phyloP scores from a whole-genome alignment of 2,329 filamentous ascomycete genomes.

The Fusarium fujikuroi region DNA sequence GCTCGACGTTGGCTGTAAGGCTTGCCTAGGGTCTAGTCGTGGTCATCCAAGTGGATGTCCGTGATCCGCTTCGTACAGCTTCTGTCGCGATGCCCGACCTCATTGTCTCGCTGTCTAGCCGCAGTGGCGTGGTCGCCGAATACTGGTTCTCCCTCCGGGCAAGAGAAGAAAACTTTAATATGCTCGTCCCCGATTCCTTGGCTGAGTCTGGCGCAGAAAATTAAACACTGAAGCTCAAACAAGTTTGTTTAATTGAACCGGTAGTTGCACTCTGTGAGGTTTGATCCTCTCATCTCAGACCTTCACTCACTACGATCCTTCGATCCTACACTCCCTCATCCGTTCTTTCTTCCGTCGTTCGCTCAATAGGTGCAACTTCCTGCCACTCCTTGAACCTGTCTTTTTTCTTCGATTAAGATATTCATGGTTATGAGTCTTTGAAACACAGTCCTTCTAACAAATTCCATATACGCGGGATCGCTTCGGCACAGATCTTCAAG shows the following conservation, averaged over 20 bases:
- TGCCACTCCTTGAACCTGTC: constrained; percentile 16
- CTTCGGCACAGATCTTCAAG: background rate
- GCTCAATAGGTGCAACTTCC: constrained; percentile 9
- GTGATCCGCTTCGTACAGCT: constrained; percentile 15
- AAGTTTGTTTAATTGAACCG: constrained; percentile 27
- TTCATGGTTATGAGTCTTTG: constrained; percentile 11
- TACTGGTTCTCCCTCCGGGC: constrained; percentile 16
- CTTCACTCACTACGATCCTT: constrained; percentile 16
- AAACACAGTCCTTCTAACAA: constrained; percentile 21
- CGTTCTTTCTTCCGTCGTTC: constrained; percentile 14
- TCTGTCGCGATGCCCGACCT: constrained; percentile 32
- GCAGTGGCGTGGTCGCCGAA: constrained; percentile 23
- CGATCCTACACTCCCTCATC: constrained; percentile 6
- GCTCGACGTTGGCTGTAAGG: constrained; percentile 6
- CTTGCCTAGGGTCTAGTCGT: constrained; percentile 18
- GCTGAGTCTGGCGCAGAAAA: constrained; percentile 14
- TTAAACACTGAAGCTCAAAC: constrained; percentile 8
- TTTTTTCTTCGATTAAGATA: background rate
- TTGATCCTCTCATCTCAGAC: background rate
- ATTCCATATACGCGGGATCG: background rate
- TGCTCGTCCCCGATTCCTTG: background rate
- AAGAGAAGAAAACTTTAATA: constrained; percentile 27
- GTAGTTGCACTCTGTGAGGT: constrained; percentile 4
- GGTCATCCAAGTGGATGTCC: constrained; percentile 6
- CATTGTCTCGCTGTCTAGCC: constrained; percentile 12